Evolutionary conservation across 1,139 yeast species (phyloP), one percentile per base, ranked within the genome.

Genomic region (Hyphopichia fennica): DNA sequence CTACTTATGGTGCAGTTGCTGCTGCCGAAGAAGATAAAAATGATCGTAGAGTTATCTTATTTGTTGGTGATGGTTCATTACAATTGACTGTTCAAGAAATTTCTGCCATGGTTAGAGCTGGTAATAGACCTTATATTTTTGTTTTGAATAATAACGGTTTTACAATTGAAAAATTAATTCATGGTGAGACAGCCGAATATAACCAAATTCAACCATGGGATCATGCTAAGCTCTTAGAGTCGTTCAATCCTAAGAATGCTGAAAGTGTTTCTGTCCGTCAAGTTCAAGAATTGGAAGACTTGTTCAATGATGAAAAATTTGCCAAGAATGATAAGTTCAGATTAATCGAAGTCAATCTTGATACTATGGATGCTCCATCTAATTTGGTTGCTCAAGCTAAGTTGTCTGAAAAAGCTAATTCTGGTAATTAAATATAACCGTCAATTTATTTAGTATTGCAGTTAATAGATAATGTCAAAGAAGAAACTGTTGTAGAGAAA

Each of bases 31-130:
- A 63, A 42, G 46, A 61, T 34, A 69, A 62, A 39, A 68, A 70
- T 17, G 45, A 50, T 27, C 58, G 60, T 44, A 56, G 73, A 54
- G 72, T 65, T 10, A 58, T 67, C 33, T 53, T 67, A 30, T 64
- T 69, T 47, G 71, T 69, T 30, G 75, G 74, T 40, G 75, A 69
- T 52, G 74, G 74, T 38, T 69, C 74, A 15, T 61, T 70, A 43
- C 76, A 71, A 49, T 65, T 69, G 51, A 67, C 76, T 4, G 73
- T 67, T 15, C 75, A 69, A 53, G 72, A 68, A 48, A 65, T 71
- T 34, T 65, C 73, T 25, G 57, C 72, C 13, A 67, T 69, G 73
- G 56, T 62, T 29, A 60, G 66, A 47, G 50, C 57, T 46, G 54
- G 61, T 17, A 63, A 57, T 34, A 61, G 51, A 36, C 69, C 69